Evolutionary conservation across 805 yeast species (phyloP).

Genomic region (Limtongia smithiae): DNA sequence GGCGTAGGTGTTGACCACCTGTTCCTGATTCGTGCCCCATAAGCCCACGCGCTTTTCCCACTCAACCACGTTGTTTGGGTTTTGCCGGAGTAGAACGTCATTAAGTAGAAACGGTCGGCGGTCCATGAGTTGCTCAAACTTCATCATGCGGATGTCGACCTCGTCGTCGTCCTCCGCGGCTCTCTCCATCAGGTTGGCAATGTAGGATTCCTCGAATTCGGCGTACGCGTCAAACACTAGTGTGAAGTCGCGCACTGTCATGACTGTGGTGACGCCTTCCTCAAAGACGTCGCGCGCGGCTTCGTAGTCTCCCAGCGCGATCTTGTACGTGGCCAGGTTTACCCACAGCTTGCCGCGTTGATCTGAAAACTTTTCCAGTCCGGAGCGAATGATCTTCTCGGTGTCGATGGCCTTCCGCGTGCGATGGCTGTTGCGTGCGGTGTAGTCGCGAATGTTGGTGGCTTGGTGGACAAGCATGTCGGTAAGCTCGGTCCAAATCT

Average conservation of each 20-base stretch:
- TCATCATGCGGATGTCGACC: slow-evolving; percentile 45
- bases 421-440: not conserved
- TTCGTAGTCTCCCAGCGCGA: slow-evolving; percentile 39
- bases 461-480: slow-evolving; percentile 41
- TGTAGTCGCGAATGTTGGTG: slow-evolving; percentile 12
- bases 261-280: slow-evolving; percentile 46
- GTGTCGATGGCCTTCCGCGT: slow-evolving; percentile 32
- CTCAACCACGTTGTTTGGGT: slow-evolving; percentile 55
- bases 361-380: slow-evolving; percentile 52
- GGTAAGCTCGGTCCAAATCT: slow-evolving; percentile 47
- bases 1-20: slow-evolving; percentile 56
- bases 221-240: slow-evolving; percentile 58
- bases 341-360: slow-evolving; percentile 52
- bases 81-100: slow-evolving; percentile 63
- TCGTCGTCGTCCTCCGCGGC: slow-evolving; percentile 34
- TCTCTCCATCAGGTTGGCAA: slow-evolving; percentile 38
- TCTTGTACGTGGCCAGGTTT: slow-evolving; percentile 49
- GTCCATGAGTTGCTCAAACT: slow-evolving; percentile 55
- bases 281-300: slow-evolving; percentile 47
- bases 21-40: slow-evolving; percentile 41
- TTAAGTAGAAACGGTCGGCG: slow-evolving; percentile 56
- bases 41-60: slow-evolving; percentile 66
- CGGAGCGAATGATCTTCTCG: slow-evolving; percentile 39
- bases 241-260: slow-evolving; percentile 60
- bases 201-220: slow-evolving; percentile 54